Base-by-base conservation (phyloP, 2,329 filamentous ascomycete species). In the Thermoascus crustaceus region DNA sequence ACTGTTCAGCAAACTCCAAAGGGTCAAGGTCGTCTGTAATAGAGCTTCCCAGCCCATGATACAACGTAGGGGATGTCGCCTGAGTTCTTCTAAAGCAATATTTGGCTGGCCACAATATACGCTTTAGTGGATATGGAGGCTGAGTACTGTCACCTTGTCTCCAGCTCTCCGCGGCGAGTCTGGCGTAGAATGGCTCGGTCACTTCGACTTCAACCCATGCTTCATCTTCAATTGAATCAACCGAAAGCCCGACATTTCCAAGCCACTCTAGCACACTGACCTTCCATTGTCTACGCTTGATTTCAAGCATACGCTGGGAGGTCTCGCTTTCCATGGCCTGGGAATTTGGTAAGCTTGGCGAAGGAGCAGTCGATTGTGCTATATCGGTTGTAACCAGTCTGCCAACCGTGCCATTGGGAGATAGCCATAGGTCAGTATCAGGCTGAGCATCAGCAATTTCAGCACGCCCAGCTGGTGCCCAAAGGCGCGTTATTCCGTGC, bases 91-190 rank as follows among this genome's bases (percentile, higher is more conserved):
- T 50, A 42, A 68, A 68, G 45, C 61, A 66, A 40, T 63, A 60
- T 14, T 53, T 49, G 19, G 62, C 58, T 13, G 66, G 66, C 66
- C 66, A 69, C 33, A 65, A 48, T 34, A 67, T 58, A 16, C 60
- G 58, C 44, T 60, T 64, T 40, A 63, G 49, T 17, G 55, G 52
- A 38, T 58, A 46, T 11, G 46, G 41, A 9, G 54, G 48, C 27
- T 48, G 49, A 34, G 37, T 42, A 38, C 52, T 50, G 30, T 52
- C 49, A 36, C 38, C 49, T 26, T 52, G 43, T 22, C 53, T 45
- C 42, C 46, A 46, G 25, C 47, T 45, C 33, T 59, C 59, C 16
- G 57, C 56, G 22, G 57, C 55, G 29, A 61, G 41, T 35, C 52
- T 52, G 33, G 56, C 50, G 39, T 60, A 62, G 32, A 62, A 60